Base-by-base conservation (phyloP, 1,284 basidiomycete genomes). In the Cutaneotrichosporon daszewskae region DNA sequence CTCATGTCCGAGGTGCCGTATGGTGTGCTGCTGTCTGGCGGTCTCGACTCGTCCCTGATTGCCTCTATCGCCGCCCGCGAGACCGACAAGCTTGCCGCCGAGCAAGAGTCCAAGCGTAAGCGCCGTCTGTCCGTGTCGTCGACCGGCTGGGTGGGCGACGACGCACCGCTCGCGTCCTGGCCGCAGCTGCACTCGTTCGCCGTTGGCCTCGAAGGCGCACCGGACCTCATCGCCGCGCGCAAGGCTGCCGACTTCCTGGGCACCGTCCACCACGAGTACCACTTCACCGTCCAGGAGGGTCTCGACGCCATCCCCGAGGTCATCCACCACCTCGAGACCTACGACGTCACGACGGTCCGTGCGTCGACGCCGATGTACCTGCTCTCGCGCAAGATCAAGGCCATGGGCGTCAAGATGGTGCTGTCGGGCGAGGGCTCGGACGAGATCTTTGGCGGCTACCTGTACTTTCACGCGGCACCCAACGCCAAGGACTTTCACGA, bases 361-460 rank as follows among this genome's bases (percentile, higher is more conserved):
- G 95, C 95, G 5, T 92, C 87, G 59, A 97, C 94, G 6, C 94
- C 95, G 14, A 74, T 74, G 71, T 72, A 72, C 63, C 81, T 99
- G 26, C 81, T 98, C 48, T 90, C 86, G 68, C 81, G 95, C 45
- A 98, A 98, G 76, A 95, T 98, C 77, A 99, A 98, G 75, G 94
- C 95, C 3, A 98, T 92, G 86, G 95, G 95, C 54, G 95, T 99
- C 54, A 99, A 99, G 77, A 99, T 99, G 95, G 95, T 99, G 4
- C 78, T 99, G 29, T 90, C 86, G 53, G 95, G 95, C 26, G 95
- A 99, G 72, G 95, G 95, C 24, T 91, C 87, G 48, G 95, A 99
- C 62, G 95, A 99, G 73, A 91, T 98, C 55, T 82, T 96, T 43
- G 95, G 95, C 71, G 92, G 91, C 13, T 99, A 99, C 75, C 80